Conservation (phyloP, 129 eudicot genomes). For the Kitagawia praeruptora region DNA sequence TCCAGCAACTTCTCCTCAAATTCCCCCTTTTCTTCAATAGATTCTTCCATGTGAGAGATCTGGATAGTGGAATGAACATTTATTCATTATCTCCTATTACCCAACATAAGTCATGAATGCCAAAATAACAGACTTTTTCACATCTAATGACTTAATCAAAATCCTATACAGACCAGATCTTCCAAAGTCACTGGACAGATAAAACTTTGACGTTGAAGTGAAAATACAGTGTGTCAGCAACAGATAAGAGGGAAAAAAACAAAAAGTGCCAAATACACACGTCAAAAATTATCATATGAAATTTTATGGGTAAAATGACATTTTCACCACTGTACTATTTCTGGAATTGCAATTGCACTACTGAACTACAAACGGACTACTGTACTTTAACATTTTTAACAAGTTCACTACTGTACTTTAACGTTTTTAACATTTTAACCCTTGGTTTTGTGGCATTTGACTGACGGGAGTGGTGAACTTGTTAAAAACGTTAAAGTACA, state of each 20-base stretch:
- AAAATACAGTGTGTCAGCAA: background rate
- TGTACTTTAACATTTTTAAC: too few relatives aligned
- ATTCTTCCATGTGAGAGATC: slow-evolving; percentile 57
- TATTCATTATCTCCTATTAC: background rate
- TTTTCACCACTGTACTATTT: too few relatives aligned
- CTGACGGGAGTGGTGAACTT: too few relatives aligned
- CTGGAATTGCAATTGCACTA: too few relatives aligned
- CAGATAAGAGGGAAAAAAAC: background rate
- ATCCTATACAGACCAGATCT: background rate
- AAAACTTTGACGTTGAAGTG: background rate
- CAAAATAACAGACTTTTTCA: background rate
- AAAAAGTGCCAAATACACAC: background rate
- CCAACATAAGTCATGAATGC: background rate
- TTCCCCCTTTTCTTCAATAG: slow-evolving; percentile 51
- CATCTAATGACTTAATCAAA: background rate
- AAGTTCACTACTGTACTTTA: too few relatives aligned
- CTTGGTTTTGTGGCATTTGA: too few relatives aligned
- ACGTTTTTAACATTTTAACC: too few relatives aligned
- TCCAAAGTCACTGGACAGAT: background rate
- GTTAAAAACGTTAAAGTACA: too few relatives aligned
- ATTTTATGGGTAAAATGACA: too few relatives aligned
- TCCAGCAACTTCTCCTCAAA: slow-evolving; percentile 43
- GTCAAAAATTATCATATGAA: background rate
- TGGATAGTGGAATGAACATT: slow-evolving; percentile 14
- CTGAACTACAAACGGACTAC: too few relatives aligned